A percentile compares a stretch with the other conserved stretches of the same genome.
Evolutionary conservation across 2,329 filamentous ascomycete species (phyloP).

Genomic region (Cordyceps pruinosa): DNA sequence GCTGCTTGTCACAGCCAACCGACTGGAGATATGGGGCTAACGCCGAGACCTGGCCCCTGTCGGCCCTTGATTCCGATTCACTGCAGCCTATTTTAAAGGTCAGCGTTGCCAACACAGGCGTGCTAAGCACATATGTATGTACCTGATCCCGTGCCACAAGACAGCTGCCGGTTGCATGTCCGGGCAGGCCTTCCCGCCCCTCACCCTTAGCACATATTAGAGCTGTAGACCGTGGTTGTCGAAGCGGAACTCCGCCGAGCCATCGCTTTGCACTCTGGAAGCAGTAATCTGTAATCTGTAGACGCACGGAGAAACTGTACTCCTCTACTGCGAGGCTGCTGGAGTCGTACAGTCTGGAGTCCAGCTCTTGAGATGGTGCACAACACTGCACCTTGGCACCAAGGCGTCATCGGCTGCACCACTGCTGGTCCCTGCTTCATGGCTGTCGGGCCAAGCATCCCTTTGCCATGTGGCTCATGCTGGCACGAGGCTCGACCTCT

Average conservation of each 20-base stretch:
- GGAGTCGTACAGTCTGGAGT: not conserved
- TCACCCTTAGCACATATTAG: not conserved
- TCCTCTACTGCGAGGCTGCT: not conserved
- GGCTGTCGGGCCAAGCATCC: not conserved
- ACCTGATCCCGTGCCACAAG: constrained; percentile 9
- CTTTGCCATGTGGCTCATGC: not conserved
- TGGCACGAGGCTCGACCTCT: constrained; percentile 1
- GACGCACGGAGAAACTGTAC: not conserved
- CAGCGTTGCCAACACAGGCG: not conserved
- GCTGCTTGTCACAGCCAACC: not conserved
- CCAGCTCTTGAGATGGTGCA: not conserved
- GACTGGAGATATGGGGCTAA: not conserved
- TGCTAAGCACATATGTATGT: too few species aligned
- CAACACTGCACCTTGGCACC: not conserved
- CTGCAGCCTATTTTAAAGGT: not conserved
- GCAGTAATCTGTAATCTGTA: not conserved
- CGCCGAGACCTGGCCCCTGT: not conserved
- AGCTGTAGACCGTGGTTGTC: not conserved
- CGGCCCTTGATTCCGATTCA: not conserved
- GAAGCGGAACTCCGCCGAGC: not conserved
- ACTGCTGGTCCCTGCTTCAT: not conserved
- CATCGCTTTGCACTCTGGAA: not conserved
- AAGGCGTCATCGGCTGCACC: not conserved
- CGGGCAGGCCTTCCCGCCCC: not conserved
- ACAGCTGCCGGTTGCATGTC: constrained; percentile 7